These are phyloP conservation scores for Vigna hirtella DNA, from an alignment of 306 rosid genomes.

Conservation along the genomic window DNA sequence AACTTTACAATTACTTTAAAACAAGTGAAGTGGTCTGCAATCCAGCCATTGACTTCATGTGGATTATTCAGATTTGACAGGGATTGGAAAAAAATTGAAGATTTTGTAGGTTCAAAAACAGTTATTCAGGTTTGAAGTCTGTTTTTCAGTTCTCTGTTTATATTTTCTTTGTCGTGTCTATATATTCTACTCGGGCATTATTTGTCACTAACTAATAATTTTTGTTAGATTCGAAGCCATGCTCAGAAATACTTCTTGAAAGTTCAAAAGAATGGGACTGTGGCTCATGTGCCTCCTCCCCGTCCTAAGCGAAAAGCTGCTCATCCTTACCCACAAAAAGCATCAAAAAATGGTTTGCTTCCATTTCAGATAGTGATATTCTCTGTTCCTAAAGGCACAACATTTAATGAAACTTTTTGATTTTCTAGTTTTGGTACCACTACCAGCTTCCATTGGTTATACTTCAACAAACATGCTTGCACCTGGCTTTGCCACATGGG, in stretches of 20 bases:
- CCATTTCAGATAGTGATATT: constrained; percentile 5
- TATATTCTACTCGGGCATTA: background rate
- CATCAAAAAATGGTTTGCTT: constrained; percentile 74
- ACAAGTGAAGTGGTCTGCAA: constrained; percentile 11
- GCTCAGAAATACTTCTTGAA: constrained; percentile 87
- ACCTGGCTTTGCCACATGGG: constrained; percentile 67
- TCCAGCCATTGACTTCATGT: constrained; percentile 7
- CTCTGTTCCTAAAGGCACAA: background rate
- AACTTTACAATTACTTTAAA: background rate
- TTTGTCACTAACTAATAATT: constrained; percentile 17
- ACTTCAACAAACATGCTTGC: constrained; percentile 55
- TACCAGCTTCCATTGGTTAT: constrained; percentile 70
- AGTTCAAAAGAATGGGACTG: constrained; percentile 82
- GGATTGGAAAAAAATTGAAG: constrained; percentile 95
- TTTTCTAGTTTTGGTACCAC: constrained; percentile 68
- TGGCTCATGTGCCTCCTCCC: constrained; percentile 95
- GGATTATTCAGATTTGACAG: constrained; percentile 71
- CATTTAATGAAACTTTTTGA: constrained; percentile 18
- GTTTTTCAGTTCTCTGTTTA: constrained; percentile 1
- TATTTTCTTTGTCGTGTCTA: constrained; percentile 12
- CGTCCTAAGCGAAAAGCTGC: constrained; percentile 92
- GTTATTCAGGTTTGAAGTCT: constrained; percentile 75
- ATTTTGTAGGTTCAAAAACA: constrained; percentile 84
- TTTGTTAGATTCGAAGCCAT: constrained; percentile 75
- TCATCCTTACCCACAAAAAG: constrained; percentile 91